Evolutionary conservation across 78 protist species (phyloP).

Genomic region (Dictyostelium capitatum): DNA sequence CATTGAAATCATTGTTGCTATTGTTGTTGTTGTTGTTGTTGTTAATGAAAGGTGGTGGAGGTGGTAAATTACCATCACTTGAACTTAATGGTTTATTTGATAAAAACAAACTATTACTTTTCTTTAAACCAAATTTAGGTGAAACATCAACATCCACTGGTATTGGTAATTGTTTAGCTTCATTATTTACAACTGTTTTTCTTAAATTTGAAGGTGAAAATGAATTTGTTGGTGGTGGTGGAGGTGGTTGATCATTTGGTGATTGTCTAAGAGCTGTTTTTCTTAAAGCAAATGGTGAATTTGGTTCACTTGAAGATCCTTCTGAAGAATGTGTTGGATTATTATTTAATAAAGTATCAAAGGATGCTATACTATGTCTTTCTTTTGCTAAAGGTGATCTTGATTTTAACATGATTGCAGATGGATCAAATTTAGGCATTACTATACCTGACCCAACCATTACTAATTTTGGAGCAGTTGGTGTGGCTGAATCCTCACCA

Average conservation of each 20-base stretch:
- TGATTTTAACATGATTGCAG: slow-evolving; percentile 24
- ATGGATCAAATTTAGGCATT: slow-evolving; percentile 75
- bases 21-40: not conserved
- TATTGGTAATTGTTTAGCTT: not conserved
- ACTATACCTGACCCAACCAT: slow-evolving; percentile 48
- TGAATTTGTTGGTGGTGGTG: not conserved
- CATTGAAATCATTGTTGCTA: not conserved
- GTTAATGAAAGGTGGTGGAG: not conserved
- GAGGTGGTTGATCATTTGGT: not conserved
- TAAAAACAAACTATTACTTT: not conserved
- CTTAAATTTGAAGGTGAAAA: slow-evolving; percentile 7
- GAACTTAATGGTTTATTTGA: not conserved
- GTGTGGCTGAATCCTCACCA: slow-evolving; percentile 6
- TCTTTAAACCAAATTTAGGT: slow-evolving; percentile 5
- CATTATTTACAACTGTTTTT: not conserved
- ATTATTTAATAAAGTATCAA: not conserved
- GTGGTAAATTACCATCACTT: slow-evolving; percentile 1
- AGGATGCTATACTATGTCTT: slow-evolving; percentile 36
- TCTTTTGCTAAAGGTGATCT: slow-evolving; percentile 35
- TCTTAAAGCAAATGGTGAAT: slow-evolving; percentile 9
- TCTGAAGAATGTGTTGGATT: not conserved
- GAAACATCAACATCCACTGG: not conserved
- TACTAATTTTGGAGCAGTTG: slow-evolving; percentile 23
- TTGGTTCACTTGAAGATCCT: not conserved
- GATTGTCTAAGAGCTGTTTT: not conserved